Evolutionary conservation across 176 grass and related monocot genomes (phyloP).

Genomic region (Oryza glaberrima): DNA sequence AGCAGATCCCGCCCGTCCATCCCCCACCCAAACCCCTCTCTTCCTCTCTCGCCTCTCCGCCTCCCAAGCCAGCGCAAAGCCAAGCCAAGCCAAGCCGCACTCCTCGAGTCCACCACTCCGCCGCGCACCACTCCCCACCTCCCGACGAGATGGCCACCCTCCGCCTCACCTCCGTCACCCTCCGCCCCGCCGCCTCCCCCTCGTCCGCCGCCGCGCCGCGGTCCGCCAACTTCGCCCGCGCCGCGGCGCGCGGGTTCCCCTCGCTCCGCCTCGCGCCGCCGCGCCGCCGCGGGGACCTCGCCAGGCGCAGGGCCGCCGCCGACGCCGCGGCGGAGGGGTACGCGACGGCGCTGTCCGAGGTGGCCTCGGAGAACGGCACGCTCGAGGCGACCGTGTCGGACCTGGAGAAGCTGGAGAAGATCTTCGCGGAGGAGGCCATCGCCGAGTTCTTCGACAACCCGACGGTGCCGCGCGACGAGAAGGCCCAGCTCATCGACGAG

Average conservation of each 20-base stretch:
- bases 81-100: not conserved
- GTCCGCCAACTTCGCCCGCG: conserved; percentile 36
- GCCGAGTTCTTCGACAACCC: conserved; percentile 86
- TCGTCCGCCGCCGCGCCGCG: conserved; percentile 23
- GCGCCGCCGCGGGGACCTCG: conserved; percentile 51
- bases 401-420: conserved; percentile 70
- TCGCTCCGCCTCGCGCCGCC: conserved; percentile 50
- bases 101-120: not conserved
- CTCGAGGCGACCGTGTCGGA: conserved; percentile 66
- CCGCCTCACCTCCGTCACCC: conserved; percentile 53
- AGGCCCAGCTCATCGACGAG: conserved; percentile 64
- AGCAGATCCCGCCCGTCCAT: not conserved
- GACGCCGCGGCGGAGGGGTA: conserved; percentile 55
- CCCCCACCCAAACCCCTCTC: conserved; percentile 38
- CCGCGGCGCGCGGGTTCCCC: conserved; percentile 37
- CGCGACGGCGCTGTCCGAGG: conserved; percentile 69
- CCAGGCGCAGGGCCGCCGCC: conserved; percentile 29
- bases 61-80: conserved; percentile 29
- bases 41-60: not conserved
- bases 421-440: conserved; percentile 69
- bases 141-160: conserved; percentile 43
- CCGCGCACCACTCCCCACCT: conserved; percentile 33
- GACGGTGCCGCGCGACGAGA: conserved; percentile 65
- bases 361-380: conserved; percentile 53
- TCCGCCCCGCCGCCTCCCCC: conserved; percentile 45